A percentile compares a stretch with the other conserved stretches of the same genome.
Evolutionary conservation across 164 flowering plant species (phyloP).

Genomic region (Chloranthus sessilifolius): DNA sequence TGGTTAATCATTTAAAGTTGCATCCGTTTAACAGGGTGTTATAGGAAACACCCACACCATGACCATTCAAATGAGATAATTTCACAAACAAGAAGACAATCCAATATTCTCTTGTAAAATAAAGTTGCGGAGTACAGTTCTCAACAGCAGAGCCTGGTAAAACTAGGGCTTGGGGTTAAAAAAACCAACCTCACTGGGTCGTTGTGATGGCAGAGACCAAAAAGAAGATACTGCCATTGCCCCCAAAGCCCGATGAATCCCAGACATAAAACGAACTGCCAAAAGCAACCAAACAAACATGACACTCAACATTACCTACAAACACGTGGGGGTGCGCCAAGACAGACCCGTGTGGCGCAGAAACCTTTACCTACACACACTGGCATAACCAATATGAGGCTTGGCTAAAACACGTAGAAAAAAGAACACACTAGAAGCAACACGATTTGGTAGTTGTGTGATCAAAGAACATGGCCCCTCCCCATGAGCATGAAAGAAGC

Average conservation of each 20-base stretch:
- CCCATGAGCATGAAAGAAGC: conserved; percentile 5
- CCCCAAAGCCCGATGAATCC: conserved; percentile 13
- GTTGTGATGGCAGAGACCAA: conserved; percentile 11
- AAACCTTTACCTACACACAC: conserved; percentile 11
- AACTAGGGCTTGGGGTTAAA: conserved; percentile 12
- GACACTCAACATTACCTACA: background rate
- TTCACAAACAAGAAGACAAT: no score
- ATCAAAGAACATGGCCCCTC: conserved; percentile 9
- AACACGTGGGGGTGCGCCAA: background rate
- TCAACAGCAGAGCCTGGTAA: conserved; percentile 8
- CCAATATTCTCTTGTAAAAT: background rate
- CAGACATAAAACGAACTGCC: conserved; percentile 21
- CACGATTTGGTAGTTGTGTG: conserved; percentile 9
- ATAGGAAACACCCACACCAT: no score
- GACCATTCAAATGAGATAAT: no score
- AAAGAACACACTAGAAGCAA: conserved; percentile 11
- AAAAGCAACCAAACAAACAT: conserved; percentile 12
- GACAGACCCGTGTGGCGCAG: background rate
- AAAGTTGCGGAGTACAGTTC: conserved; percentile 10
- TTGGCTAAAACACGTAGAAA: conserved; percentile 12
- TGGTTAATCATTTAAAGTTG: no score
- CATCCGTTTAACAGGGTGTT: no score
- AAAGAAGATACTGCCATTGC: conserved; percentile 10
- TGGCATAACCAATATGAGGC: conserved; percentile 9
- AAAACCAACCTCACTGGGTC: conserved; percentile 8